A percentile compares a stretch with the other conserved stretches of the same genome.
phyloP scores from a whole-genome alignment of 805 yeast genomes.

The Zygoascus biomembranicola region DNA sequence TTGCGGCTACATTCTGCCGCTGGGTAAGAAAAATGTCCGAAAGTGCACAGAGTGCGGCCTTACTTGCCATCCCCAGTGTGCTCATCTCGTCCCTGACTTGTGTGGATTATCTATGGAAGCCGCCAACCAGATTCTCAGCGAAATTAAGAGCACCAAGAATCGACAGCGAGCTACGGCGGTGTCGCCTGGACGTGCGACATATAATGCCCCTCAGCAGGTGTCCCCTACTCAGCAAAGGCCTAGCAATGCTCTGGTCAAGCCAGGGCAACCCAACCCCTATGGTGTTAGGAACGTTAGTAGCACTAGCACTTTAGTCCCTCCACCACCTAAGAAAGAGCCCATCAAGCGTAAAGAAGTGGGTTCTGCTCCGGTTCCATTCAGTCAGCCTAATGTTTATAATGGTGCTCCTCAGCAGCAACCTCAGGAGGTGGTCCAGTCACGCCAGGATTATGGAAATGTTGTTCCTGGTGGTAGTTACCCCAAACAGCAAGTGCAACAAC shows the following conservation, averaged over 20 bases:
- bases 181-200: background rate
- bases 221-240: slow-evolving; percentile 1
- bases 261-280: background rate
- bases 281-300: slow-evolving; percentile 1
- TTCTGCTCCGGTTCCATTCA: slow-evolving; percentile 8
- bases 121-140: slow-evolving; percentile 80
- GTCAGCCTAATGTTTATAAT: background rate
- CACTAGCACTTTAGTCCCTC: slow-evolving; percentile 8
- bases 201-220: slow-evolving; percentile 9
- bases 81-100: slow-evolving; percentile 93
- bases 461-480: background rate
- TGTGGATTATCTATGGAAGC: slow-evolving; percentile 98
- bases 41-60: slow-evolving; percentile 87
- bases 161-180: slow-evolving; percentile 21
- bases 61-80: slow-evolving; percentile 89
- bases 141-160: slow-evolving; percentile 67
- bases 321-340: slow-evolving; percentile 20
- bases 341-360: slow-evolving; percentile 24
- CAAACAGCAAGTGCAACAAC: slow-evolving; percentile 4
- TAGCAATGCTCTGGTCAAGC: background rate
- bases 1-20: slow-evolving; percentile 92
- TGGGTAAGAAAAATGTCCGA: slow-evolving; percentile 88
- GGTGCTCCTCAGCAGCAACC: slow-evolving; percentile 1
- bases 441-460: slow-evolving; percentile 7
- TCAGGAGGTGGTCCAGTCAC: slow-evolving; percentile 8